phyloP scores from a whole-genome alignment of 2,329 filamentous ascomycete genomes.

The Blumeria graminis region DNA sequence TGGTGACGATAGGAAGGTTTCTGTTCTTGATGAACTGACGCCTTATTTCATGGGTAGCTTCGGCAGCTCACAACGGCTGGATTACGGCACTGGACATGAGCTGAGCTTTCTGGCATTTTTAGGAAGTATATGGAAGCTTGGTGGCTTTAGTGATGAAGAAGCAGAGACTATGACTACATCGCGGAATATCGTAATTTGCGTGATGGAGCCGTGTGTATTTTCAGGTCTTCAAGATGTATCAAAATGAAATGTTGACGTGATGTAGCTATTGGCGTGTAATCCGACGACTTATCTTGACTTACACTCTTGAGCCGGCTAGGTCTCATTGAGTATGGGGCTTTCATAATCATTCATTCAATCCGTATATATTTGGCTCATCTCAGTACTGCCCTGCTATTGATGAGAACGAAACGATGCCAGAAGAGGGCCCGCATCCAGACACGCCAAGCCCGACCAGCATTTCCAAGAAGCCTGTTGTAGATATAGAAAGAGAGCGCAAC shows the following conservation, averaged over 20 bases:
- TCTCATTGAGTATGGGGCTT: conserved; percentile 96
- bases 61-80: conserved; percentile 68
- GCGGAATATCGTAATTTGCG: conserved; percentile 54
- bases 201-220: conserved; percentile 53
- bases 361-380: conserved; percentile 87
- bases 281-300: conserved; percentile 63
- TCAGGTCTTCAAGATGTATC: no score
- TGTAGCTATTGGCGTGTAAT: conserved; percentile 55
- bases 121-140: conserved; percentile 74
- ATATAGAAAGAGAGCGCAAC: conserved; percentile 39
- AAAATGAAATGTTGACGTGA: conserved; percentile 2
- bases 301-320: conserved; percentile 83
- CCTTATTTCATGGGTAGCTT: conserved; percentile 68
- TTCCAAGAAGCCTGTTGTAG: conserved; percentile 36
- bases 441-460: conserved; percentile 52
- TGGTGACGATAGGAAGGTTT: conserved; percentile 12
- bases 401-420: conserved; percentile 37
- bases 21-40: conserved; percentile 41
- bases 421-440: conserved; percentile 51
- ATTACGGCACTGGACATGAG: conserved; percentile 93
- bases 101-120: conserved; percentile 85
- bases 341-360: conserved; percentile 87
- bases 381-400: conserved; percentile 60
- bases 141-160: conserved; percentile 40
- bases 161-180: conserved; percentile 32